Evolutionary conservation across 176 grass and related monocot species (phyloP), one percentile per base, ranked within the genome.

Genomic region (Oryza brachyantha): DNA sequence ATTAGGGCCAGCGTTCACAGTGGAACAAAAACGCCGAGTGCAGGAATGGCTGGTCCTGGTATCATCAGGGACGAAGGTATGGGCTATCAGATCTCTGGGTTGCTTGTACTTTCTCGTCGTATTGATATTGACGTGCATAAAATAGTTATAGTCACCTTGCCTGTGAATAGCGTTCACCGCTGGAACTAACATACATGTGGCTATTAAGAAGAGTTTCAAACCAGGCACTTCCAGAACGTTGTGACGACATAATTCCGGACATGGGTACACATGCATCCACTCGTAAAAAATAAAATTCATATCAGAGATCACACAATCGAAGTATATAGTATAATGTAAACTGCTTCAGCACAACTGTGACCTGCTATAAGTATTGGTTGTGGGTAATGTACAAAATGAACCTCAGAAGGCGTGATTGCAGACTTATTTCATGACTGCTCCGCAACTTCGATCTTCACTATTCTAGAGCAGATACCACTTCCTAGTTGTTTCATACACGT

Each of bases 131-230:
- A n/a, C n/a, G n/a, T n/a, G n/a, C n/a, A n/a, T n/a, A n/a, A n/a
- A n/a, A n/a, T n/a, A n/a, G n/a, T n/a, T n/a, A n/a, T n/a, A n/a
- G n/a, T n/a, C n/a, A n/a, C n/a, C n/a, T n/a, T n/a, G n/a, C n/a
- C n/a, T n/a, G n/a, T n/a, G n/a, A n/a, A n/a, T n/a, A n/a, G n/a
- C n/a, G n/a, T 82, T 97, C 94, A 32, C 94, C 94, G 79, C 94
- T 90, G 24, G 94, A 97, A 69, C 91, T 97, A 78, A 97, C 52
- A 84, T 94, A 94, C 35, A 72, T 66, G n/a, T 97, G 94, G 74
- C 91, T 94, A 64, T 97, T 97, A 70, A 97, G 81, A 83, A 97
- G 88, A 59, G 94, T 90, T 73, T 97, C 94, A 77, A 97, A 94
- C 94, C 94, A 97, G 67, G 91, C 94, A 69, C 94, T 97, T 88